Evolutionary conservation across 805 yeast genomes (phyloP), one percentile per base, ranked within the genome.

Genomic region (Candida pseudoglaebosa): DNA sequence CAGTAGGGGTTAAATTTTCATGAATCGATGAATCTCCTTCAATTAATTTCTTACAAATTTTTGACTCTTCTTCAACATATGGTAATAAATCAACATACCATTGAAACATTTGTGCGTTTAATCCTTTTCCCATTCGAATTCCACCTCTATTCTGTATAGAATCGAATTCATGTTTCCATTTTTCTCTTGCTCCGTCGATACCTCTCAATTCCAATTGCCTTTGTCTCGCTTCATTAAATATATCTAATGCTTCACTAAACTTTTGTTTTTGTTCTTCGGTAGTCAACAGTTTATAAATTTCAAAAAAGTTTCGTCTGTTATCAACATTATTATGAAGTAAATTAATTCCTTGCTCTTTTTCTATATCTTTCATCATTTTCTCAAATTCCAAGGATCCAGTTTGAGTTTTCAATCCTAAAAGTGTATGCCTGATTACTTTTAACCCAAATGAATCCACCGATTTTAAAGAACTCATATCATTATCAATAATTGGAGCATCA

Each of bases 141-240:
- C 71, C 78, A 16, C 87, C 87, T 47, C 82, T 71, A 34, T 72
- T 69, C 41, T 70, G 68, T 53, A 79, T 71, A 38, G 76, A 79
- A 50, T 87, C 95, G 49, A 77, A 83, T 46, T 82, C 90, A 48
- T 80, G 82, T 56, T 78, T 82, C 99, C 99, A 91, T 57, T 85
- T 83, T 52, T 82, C 87, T 45, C 77, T 78, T 0, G 98, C 95
- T 1, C 91, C 90, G 46, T 84, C 90, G 1, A 85, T 69, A 2
- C 95, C 91, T 42, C 84, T 74, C 14, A 78, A 67, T 60, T 93
- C 99, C 22, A 93, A 57, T 21, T 74, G 74, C 33, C 76, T 67
- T 58, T 93, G 96, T 56, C 99, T 77, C 18, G 77, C 78, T 40
- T 75, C 77, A 48, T 93, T 90, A 48, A 83, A 77, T 2, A 70